Evolutionary conservation across 2,329 filamentous ascomycete genomes (phyloP), one percentile per base, ranked within the genome.

Genomic region (Sclerotinia subarctica): DNA sequence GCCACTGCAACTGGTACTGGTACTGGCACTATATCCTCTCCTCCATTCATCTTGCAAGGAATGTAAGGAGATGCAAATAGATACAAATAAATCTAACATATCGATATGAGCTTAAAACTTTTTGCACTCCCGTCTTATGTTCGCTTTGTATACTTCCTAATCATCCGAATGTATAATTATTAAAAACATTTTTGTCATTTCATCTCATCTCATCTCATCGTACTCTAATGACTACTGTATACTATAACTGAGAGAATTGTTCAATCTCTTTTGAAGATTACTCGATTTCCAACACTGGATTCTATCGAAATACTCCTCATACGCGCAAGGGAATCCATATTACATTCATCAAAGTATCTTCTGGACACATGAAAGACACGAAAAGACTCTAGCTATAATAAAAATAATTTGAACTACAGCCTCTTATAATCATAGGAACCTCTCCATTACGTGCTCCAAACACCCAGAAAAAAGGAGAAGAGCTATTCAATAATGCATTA

Each of bases 401-500:
- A 21, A 21, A n/a, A 21, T 32, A 15, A 13, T 46, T 59, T 46
- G 17, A n/a, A 29, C 2, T 59, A n/a, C 11, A n/a, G 6, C 19
- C 17, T 32, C 32, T 1, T 0, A 6, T 46, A 1, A 7, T 10
- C 5, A 26, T 1, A 46, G 17, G 15, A 32, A 59, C 17, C 6
- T 59, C 17, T 13, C 26, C 57, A 59, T 29, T 3, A 59, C 19
- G 6, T 15, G 10, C 17, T 21, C 11, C 11, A 62, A 26, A 26
- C 2, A 13, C 26, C 10, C 15, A 15, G 38, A n/a, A 26, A n/a
- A 19, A 44, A 10, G 1, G 5, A 32, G 6, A 26, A 24, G 51
- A 15, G 15, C n/a, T 63, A 63, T 51, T 63, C 59, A 63, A 51
- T 63, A 38, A 51, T 63, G 13, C 32, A 51, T 19, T 63, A 42